Base-by-base conservation (phyloP, 805 yeast species). In the Candida yuanshanica region DNA sequence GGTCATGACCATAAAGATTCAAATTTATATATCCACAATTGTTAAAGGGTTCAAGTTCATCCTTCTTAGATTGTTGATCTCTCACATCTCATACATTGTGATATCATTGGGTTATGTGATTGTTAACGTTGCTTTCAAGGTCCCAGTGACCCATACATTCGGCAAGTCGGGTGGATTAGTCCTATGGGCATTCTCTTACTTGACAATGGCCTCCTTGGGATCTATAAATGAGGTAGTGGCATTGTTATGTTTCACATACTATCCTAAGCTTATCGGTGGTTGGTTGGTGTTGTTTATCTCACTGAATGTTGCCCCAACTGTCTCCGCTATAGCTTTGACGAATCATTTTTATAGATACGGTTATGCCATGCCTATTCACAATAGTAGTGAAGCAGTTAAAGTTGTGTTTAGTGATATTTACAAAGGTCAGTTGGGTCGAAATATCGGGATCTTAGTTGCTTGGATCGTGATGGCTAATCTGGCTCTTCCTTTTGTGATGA, bases 171-270 rank as follows among this genome's bases (percentile, higher is more conserved):
- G 93, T 0, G 83, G 83, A 52, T 66, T 85, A 29, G 81, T 84
- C 1, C 70, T 73, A 42, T 84, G 91, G 91, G 74, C 78, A 75
- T 52, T 77, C 34, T 67, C 77, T 7, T 85, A 64, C 57, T 49
- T 84, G 39, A 74, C 85, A 11, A 81, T 85, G 83, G 61, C 77
- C 44, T 82, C 88, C 1, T 77, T 83, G 16, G 95, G 93, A 35
- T 73, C 81, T 16, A 75, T 81, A 24, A 81, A 80, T 52, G 91
- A 85, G 59, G 73, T 78, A 44, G 61, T 72, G 44, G 76, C 79
- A 1, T 56, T 77, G 53, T 18, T 82, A 5, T 59, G 73, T 12
- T 62, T 80, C 37, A 58, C 77, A 10, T 45, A 65, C 14, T 68
- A 66, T 41, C 89, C 91, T 1, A 88, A 87, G 20, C 43, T 73